Conservation (phyloP, 208 protist species). For the Acanthamoeba culbertsoni region DNA sequence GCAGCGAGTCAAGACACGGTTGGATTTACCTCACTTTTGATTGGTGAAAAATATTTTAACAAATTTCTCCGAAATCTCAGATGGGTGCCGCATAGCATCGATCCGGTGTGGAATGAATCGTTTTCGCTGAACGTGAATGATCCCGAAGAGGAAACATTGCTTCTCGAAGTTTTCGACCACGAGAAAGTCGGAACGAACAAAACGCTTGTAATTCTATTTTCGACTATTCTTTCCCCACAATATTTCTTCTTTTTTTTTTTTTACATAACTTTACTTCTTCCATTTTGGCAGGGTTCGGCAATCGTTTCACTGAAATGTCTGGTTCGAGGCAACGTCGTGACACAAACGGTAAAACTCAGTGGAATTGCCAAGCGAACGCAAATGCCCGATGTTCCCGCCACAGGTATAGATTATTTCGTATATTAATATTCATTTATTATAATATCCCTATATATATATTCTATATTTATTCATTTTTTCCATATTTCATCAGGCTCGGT, state of each 20-base stretch:
- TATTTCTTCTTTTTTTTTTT: neutral
- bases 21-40: neutral
- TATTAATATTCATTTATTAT: no score
- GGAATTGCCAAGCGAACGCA: neutral
- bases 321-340: neutral
- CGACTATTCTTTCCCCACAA: neutral
- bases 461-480: neutral
- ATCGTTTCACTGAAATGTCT: neutral
- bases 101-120: neutral
- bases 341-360: neutral
- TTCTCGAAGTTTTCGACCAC: slow-evolving; percentile 23
- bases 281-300: neutral
- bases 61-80: neutral
- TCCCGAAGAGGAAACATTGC: neutral
- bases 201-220: neutral
- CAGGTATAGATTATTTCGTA: no score
- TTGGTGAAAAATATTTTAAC: neutral
- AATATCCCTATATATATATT: no score
- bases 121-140: neutral
- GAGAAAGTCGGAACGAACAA: slow-evolving; percentile 8
- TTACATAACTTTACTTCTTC: neutral
- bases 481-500: neutral
- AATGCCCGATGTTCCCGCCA: neutral
- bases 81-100: neutral
- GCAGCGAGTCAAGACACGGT: neutral